Evolutionary conservation across 2,329 filamentous ascomycete genomes (phyloP), one percentile per base, ranked within the genome.

Genomic region (Ceratocystis albifundus): DNA sequence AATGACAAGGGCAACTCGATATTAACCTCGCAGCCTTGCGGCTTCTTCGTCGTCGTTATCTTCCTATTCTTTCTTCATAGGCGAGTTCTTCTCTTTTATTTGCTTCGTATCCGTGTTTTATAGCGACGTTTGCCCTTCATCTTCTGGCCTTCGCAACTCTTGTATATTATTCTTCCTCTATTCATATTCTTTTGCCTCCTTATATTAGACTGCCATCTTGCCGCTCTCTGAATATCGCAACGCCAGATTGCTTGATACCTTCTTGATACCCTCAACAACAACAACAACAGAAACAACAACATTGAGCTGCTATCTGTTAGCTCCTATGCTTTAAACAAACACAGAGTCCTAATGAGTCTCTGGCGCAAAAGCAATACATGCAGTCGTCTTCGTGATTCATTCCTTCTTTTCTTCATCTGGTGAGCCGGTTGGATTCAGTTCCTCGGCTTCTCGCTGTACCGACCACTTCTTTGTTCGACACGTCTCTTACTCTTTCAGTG

Each of bases 201-300:
- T 41, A 41, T 41, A 41, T 41, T 41, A 41, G 36, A 48, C 46
- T 48, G 46, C 46, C 5, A 22, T 48, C 46, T 53, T 32, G 55
- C n/a, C 48, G 48, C 17, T 59, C 55, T 28, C 55, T 59, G 55
- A 59, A 8, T 36, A 28, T 53, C 20, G 28, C 55, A n/a, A 59
- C 55, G 20, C 7, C 55, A 53, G n/a, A 20, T 59, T 30, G 28
- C 28, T 30, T n/a, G 17, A 30, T 20, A 36, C 12, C 36, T 20
- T 20, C 36, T 20, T 20, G 55, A 36, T 59, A 32, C 17, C 32
- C 28, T 25, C 55, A 25, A 59, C 17, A 59, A n/a, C 55, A 59
- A 57, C 17, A 12, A 22, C 50, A 22, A 6, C 50, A 28, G 28
- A 28, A 28, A 28, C 28, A 30, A 5, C 20, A 20, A 5, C 25